These are phyloP conservation scores for Spergularia bocconei DNA, from an alignment of 148 eudicot genomes.

Conservation along the genomic window DNA sequence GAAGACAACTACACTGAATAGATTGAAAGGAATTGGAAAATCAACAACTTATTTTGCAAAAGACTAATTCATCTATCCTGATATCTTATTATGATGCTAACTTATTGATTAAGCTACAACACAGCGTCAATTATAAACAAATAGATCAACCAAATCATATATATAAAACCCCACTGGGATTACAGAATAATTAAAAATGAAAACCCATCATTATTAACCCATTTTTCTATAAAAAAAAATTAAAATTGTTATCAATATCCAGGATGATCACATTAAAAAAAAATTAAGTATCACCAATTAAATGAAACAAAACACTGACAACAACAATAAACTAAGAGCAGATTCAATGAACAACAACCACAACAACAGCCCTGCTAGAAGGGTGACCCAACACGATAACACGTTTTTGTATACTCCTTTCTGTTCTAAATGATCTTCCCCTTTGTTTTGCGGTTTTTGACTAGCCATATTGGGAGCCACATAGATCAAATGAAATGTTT, in stretches of 20 bases:
- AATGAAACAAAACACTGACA: not conserved
- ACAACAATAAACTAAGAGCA: slow-evolving; percentile 4
- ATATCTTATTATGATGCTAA: not conserved
- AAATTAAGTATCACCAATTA: not conserved
- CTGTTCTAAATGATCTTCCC: too few species aligned
- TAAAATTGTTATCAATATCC: not conserved
- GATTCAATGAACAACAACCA: not conserved
- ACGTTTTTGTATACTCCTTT: too few species aligned
- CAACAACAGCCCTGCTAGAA: not conserved
- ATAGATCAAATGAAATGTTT: too few species aligned
- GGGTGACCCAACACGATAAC: too few species aligned
- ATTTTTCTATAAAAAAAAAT: too few species aligned
- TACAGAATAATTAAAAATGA: not conserved
- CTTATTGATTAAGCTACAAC: not conserved
- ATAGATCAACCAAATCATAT: not conserved
- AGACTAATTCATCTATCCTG: not conserved
- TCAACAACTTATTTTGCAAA: not conserved
- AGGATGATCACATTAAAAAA: not conserved
- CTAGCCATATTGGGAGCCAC: too few species aligned
- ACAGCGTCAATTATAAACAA: not conserved
- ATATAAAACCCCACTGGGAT: not conserved
- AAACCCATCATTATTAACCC: not conserved
- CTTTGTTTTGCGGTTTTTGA: too few species aligned
- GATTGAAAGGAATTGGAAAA: not conserved
- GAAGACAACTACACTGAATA: not conserved